Percentiles rank a stretch among this genome's conserved stretches.
phyloP scores from a whole-genome alignment of 169 alveolate genomes.

The Plasmodium vivax region DNA sequence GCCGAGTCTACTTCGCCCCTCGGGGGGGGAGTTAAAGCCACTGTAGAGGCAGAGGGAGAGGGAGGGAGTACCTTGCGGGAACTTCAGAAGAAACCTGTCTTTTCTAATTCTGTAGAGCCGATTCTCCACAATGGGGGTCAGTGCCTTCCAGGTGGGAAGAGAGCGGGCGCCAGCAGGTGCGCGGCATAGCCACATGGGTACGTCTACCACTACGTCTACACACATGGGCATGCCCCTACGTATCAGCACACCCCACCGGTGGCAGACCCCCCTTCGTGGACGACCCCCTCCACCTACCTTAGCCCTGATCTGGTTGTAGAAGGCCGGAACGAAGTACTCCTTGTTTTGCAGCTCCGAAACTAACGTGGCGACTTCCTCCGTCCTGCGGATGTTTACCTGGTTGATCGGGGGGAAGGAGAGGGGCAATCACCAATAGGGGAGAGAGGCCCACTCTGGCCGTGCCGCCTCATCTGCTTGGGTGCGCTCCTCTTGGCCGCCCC shows the following conservation, averaged over 20 bases:
- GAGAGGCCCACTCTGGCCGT: neutral
- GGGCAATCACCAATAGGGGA: neutral
- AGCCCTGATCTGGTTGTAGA: conserved; percentile 39
- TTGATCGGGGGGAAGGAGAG: neutral
- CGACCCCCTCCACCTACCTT: conserved; percentile 22
- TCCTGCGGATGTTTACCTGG: conserved; percentile 40
- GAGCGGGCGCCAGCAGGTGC: neutral
- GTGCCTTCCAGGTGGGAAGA: conserved; percentile 7
- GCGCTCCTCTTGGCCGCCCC: neutral
- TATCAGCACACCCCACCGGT: neutral
- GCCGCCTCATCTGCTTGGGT: neutral
- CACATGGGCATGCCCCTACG: neutral
- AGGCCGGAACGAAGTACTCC: conserved; percentile 58
- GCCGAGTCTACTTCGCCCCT: neutral
- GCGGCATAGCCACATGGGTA: neutral
- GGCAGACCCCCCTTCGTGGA: neutral
- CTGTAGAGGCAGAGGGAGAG: neutral
- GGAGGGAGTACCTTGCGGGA: conserved; percentile 29
- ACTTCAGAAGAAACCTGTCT: conserved; percentile 60
- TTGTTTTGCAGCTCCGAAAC: conserved; percentile 41
- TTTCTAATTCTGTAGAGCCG: conserved; percentile 28
- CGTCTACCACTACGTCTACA: neutral
- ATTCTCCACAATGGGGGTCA: conserved; percentile 50
- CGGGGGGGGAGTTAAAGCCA: neutral
- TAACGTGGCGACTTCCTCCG: conserved; percentile 16